Conservation (phyloP, 2,329 filamentous ascomycete genomes). For the Aspergillus persii region DNA sequence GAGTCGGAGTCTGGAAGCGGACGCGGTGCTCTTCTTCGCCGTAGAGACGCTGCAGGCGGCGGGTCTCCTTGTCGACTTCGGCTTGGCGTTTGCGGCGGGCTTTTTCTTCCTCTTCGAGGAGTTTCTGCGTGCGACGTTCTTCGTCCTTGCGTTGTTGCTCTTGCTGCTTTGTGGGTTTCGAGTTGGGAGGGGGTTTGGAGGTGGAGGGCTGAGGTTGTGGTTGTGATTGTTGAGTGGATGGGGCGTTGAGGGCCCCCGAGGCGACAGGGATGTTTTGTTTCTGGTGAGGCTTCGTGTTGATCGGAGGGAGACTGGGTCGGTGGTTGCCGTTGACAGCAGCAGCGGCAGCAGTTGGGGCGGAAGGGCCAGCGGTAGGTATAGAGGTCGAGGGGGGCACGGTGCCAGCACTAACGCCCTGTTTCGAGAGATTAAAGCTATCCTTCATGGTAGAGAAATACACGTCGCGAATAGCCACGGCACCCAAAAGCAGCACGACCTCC, state of each 20-base stretch:
- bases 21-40: conserved; percentile 44
- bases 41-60: conserved; percentile 62
- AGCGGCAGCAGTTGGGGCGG: conserved; percentile 21
- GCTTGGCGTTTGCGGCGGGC: conserved; percentile 48
- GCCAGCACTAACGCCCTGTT: neutral
- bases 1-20: conserved; percentile 23
- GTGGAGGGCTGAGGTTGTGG: neutral
- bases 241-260: conserved; percentile 2
- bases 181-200: conserved; percentile 12
- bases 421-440: conserved; percentile 72
- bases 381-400: neutral
- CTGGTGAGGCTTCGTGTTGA: neutral
- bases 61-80: conserved; percentile 73
- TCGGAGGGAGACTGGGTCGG: neutral
- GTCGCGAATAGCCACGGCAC: conserved; percentile 61
- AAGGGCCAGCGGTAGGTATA: conserved; percentile 5
- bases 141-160: conserved; percentile 49
- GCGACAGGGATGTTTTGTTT: conserved; percentile 1
- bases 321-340: neutral
- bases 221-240: neutral
- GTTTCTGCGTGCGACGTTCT: conserved; percentile 51
- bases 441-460: conserved; percentile 62
- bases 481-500: conserved; percentile 71
- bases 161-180: conserved; percentile 24
- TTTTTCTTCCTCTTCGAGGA: conserved; percentile 54